Percentiles rank a stretch among this genome's conserved stretches.
Conservation (phyloP, 2,329 filamentous ascomycete genomes). For the Epichloe typhina region DNA sequence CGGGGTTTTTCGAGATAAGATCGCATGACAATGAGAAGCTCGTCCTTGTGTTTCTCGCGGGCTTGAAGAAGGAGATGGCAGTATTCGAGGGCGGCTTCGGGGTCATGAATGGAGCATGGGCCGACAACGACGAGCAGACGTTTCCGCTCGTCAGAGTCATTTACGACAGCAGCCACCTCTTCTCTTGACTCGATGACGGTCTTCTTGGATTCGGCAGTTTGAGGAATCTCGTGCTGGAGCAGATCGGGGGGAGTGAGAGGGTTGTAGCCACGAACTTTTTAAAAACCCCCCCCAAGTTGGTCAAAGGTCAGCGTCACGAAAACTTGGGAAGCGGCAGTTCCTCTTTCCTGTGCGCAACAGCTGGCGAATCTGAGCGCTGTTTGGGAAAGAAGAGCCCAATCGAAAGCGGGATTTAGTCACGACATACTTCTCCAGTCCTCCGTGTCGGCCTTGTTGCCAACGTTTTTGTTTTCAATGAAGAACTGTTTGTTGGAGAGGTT, state of each 20-base stretch:
- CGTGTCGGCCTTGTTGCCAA: slow-evolving; percentile 59
- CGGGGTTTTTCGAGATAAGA: slow-evolving; percentile 98
- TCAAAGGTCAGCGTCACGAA: background rate
- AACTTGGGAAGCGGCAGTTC: background rate
- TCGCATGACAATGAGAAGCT: slow-evolving; percentile 87
- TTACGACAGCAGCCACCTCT: slow-evolving; percentile 60
- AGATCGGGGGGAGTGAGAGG: slow-evolving; percentile 86
- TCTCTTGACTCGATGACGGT: slow-evolving; percentile 60
- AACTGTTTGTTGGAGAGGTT: slow-evolving; percentile 29
- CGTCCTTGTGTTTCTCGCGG: slow-evolving; percentile 64
- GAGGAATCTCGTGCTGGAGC: slow-evolving; percentile 81
- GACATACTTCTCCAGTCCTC: slow-evolving; percentile 72
- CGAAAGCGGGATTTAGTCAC: background rate
- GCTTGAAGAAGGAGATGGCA: slow-evolving; percentile 63
- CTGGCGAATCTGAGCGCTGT: background rate
- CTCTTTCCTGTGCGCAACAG: background rate
- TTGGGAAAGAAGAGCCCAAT: background rate
- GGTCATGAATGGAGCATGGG: slow-evolving; percentile 96
- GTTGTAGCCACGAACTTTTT: slow-evolving; percentile 72
- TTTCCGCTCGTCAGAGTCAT: slow-evolving; percentile 64
- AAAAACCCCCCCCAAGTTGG: background rate
- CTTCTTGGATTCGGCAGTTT: slow-evolving; percentile 42
- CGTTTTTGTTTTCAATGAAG: slow-evolving; percentile 66
- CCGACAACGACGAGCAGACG: slow-evolving; percentile 86
- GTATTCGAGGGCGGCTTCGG: slow-evolving; percentile 77